Conservation (phyloP, 208 protist genomes). For the Wallacemonas collosoma region DNA sequence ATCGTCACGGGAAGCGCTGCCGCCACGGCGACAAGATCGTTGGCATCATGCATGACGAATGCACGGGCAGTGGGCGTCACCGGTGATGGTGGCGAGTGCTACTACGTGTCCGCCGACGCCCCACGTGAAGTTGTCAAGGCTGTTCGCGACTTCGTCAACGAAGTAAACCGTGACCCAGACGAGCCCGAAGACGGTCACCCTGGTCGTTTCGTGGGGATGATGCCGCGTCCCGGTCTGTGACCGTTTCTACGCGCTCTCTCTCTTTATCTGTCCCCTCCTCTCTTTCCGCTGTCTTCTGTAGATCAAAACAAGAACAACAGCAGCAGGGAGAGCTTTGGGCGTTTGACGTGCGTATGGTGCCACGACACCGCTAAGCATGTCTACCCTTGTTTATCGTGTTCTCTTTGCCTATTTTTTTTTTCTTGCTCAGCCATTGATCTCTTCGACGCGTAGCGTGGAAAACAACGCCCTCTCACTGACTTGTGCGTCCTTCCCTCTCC, state of each 20-base stretch:
- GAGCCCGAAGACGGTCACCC: neutral
- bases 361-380: too few species aligned
- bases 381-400: neutral
- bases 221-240: constrained; percentile 1
- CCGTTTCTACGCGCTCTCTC: neutral
- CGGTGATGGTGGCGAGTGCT: neutral
- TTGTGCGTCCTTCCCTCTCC: too few species aligned
- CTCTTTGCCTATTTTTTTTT: constrained; percentile 16
- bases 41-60: neutral
- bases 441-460: too few species aligned
- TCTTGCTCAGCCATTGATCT: neutral
- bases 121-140: neutral
- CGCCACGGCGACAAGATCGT: neutral
- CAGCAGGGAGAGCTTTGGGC: too few species aligned
- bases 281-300: neutral
- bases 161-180: neutral
- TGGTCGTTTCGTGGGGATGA: neutral
- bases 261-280: neutral
- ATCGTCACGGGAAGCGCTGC: neutral
- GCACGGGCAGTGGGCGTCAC: neutral
- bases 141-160: neutral
- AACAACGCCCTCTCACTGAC: too few species aligned
- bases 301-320: too few species aligned
- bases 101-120: constrained; percentile 4
- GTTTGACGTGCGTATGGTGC: too few species aligned